A percentile compares a stretch with the other conserved stretches of the same genome.
Evolutionary conservation across 305 asterid genomes (phyloP).

Genomic region (Fraxinus sp.): DNA sequence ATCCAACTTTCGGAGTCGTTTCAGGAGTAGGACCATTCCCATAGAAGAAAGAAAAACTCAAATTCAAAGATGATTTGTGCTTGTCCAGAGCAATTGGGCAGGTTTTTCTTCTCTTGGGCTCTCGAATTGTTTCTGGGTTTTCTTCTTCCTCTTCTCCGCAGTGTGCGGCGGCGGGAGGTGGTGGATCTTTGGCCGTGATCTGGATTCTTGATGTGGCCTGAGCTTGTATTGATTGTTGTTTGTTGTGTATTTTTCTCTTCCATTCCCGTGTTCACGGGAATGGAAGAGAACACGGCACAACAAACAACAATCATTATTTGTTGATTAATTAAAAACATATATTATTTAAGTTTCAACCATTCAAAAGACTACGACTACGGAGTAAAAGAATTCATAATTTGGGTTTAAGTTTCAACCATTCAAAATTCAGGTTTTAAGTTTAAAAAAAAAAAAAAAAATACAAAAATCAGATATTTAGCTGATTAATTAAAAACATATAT

Average conservation of each 20-base stretch:
- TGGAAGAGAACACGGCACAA: too few relatives aligned
- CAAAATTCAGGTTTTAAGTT: too few relatives aligned
- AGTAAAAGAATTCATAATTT: background rate
- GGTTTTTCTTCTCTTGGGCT: constrained; percentile 36
- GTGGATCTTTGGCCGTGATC: constrained; percentile 17
- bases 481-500: too few relatives aligned
- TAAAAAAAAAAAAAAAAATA: too few relatives aligned
- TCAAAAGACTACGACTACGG: background rate
- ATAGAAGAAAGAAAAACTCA: constrained; percentile 32
- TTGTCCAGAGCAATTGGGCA: constrained; percentile 36
- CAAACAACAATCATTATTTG: too few relatives aligned
- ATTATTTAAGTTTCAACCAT: too few relatives aligned
- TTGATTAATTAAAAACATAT: too few relatives aligned
- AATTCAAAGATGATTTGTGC: constrained; percentile 15
- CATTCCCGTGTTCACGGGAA: constrained; percentile 4
- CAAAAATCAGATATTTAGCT: too few relatives aligned
- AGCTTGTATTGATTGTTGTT: constrained; percentile 18
- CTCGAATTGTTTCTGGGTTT: constrained; percentile 1
- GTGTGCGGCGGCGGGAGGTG: constrained; percentile 10
- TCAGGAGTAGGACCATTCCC: constrained; percentile 37
- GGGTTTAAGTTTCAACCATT: too few relatives aligned
- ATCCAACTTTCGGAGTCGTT: constrained; percentile 47
- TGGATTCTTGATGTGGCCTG: constrained; percentile 1
- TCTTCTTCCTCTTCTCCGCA: constrained; percentile 11
- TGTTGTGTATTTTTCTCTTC: constrained; percentile 21